Evolutionary conservation across 805 yeast genomes (phyloP).

Genomic region (Metschnikowia reukaufii): DNA sequence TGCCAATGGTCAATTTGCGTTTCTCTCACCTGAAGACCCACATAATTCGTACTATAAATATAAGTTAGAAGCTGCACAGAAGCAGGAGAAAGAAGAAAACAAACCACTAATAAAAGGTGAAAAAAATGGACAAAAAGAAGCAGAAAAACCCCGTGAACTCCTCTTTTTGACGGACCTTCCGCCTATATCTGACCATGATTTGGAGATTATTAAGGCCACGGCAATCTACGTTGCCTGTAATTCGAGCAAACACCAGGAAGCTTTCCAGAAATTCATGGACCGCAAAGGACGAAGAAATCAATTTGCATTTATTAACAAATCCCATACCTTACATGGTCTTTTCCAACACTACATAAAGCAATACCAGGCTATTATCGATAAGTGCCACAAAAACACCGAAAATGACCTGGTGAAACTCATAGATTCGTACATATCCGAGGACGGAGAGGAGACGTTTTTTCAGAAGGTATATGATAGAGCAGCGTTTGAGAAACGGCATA

Average conservation of each 20-base stretch:
- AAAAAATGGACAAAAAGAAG: not conserved
- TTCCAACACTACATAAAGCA: conserved; percentile 55
- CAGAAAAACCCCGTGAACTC: conserved; percentile 21
- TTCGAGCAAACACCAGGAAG: conserved; percentile 44
- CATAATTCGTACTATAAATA: conserved; percentile 58
- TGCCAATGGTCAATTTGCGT: conserved; percentile 57
- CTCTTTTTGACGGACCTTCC: conserved; percentile 31
- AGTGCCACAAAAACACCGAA: conserved; percentile 14
- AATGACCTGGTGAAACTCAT: conserved; percentile 4
- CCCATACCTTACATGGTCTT: conserved; percentile 59
- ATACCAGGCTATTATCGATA: conserved; percentile 39
- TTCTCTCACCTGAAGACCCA: conserved; percentile 54
- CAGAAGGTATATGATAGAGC: conserved; percentile 57
- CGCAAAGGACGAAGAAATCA: conserved; percentile 45
- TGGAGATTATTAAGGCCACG: conserved; percentile 66
- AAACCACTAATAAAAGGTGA: not conserved
- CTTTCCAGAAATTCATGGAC: conserved; percentile 38
- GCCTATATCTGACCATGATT: conserved; percentile 57
- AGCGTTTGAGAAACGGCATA: conserved; percentile 43
- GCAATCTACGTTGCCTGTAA: conserved; percentile 69
- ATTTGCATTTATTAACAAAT: conserved; percentile 62
- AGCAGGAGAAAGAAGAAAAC: not conserved
- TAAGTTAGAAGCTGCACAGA: conserved; percentile 27
- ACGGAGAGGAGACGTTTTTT: conserved; percentile 36
- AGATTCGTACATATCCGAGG: conserved; percentile 20